Percentiles rank a stretch among this genome's conserved stretches.
These are phyloP conservation scores for Plasmodium gonderi DNA, from an alignment of 169 alveolate species.

Conservation along the genomic window DNA sequence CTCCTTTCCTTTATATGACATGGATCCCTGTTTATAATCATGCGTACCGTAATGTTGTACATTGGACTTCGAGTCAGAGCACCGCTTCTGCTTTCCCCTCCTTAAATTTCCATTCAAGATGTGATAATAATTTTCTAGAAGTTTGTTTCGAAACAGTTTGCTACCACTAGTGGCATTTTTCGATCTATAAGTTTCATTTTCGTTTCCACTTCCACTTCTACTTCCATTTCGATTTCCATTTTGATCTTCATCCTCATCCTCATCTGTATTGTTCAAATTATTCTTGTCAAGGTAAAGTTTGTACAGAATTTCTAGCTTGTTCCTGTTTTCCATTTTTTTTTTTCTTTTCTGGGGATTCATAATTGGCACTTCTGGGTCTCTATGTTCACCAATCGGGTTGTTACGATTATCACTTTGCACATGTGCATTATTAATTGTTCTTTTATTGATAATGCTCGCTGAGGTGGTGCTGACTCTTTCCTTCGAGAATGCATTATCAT, in stretches of 20 bases:
- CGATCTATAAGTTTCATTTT: neutral
- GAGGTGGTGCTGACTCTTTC: neutral
- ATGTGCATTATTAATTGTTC: too few relatives aligned
- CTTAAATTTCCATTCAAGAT: slow-evolving; percentile 11
- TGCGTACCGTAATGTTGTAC: too few relatives aligned
- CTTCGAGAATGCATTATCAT: neutral
- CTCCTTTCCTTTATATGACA: too few relatives aligned
- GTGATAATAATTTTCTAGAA: slow-evolving; percentile 38
- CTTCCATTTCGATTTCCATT: too few relatives aligned
- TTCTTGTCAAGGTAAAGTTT: slow-evolving; percentile 18
- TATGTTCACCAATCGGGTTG: neutral
- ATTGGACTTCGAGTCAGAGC: too few relatives aligned
- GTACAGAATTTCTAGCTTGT: slow-evolving; percentile 26
- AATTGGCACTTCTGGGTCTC: neutral
- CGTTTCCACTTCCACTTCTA: neutral
- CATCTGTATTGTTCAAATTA: neutral
- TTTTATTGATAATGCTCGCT: too few relatives aligned
- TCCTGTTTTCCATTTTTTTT: neutral
- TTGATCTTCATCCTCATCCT: neutral
- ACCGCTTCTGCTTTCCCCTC: neutral
- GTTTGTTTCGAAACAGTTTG: neutral
- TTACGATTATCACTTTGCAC: too few relatives aligned
- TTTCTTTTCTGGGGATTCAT: neutral
- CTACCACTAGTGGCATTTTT: neutral
- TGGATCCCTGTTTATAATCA: too few relatives aligned